phyloP scores from a whole-genome alignment of 352 stramenopile species.

The Pythium chondricola region DNA sequence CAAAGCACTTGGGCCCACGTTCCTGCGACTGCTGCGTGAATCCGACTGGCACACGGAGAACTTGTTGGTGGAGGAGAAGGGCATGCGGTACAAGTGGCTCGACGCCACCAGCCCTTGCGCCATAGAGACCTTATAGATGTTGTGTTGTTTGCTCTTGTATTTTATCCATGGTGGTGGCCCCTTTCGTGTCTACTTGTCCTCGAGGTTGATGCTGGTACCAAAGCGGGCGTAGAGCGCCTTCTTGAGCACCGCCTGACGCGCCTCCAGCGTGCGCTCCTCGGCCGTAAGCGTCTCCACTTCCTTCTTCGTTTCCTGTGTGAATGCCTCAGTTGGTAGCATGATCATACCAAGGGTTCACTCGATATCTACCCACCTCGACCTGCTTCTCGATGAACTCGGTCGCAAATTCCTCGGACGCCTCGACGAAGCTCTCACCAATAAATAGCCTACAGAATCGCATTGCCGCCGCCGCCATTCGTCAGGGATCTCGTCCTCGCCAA shows the following conservation, averaged over 20 bases:
- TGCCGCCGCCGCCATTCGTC: too few relatives aligned
- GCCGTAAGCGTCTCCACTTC: slow-evolving; percentile 76
- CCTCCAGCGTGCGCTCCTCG: slow-evolving; percentile 86
- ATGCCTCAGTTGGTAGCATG: too few relatives aligned
- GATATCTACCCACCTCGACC: slow-evolving; percentile 54
- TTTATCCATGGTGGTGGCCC: background rate
- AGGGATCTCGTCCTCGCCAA: too few relatives aligned
- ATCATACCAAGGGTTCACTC: background rate
- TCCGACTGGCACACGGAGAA: slow-evolving; percentile 59
- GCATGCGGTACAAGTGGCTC: slow-evolving; percentile 54
- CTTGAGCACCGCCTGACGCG: slow-evolving; percentile 91
- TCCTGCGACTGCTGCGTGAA: slow-evolving; percentile 28
- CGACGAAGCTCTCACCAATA: slow-evolving; percentile 95
- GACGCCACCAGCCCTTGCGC: background rate
- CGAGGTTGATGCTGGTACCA: slow-evolving; percentile 95
- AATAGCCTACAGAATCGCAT: slow-evolving; percentile 84
- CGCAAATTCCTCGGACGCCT: slow-evolving; percentile 91
- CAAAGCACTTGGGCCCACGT: slow-evolving; percentile 22
- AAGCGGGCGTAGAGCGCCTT: slow-evolving; percentile 95
- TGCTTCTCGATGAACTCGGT: slow-evolving; percentile 92
- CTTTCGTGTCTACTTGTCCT: slow-evolving; percentile 73
- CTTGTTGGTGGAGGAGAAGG: slow-evolving; percentile 55
- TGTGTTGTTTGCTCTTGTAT: background rate
- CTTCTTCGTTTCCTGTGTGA: slow-evolving; percentile 43
- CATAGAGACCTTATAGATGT: slow-evolving; percentile 1